These are phyloP conservation scores for Lenzites betulinus DNA, from an alignment of 768 basidiomycete species.

Conservation along the genomic window DNA sequence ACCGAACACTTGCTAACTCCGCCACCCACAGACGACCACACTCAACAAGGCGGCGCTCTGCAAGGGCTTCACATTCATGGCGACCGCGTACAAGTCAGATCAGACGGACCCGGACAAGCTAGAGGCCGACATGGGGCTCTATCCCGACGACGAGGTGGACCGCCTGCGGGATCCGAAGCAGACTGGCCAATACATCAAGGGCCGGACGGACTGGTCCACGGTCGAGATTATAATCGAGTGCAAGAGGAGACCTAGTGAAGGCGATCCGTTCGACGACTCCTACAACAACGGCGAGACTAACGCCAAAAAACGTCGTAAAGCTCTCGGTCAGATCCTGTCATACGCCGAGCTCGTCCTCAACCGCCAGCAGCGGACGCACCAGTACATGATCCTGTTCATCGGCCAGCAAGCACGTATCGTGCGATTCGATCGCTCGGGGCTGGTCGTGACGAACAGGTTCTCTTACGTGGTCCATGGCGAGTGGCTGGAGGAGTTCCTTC, in stretches of 20 bases:
- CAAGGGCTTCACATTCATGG: neutral
- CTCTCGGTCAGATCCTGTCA: neutral
- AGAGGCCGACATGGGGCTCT: neutral
- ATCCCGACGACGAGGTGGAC: neutral
- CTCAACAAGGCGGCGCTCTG: neutral
- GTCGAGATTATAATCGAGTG: neutral
- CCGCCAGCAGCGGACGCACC: slow-evolving; percentile 5
- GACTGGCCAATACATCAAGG: neutral
- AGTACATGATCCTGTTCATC: slow-evolving; percentile 2
- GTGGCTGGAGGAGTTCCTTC: slow-evolving; percentile 5
- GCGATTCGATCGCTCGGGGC: neutral
- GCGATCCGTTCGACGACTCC: neutral
- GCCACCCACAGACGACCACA: neutral
- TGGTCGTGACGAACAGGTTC: neutral
- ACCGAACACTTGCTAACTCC: too few relatives aligned
- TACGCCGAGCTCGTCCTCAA: neutral
- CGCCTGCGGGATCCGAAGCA: too few relatives aligned
- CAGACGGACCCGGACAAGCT: neutral
- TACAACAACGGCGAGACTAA: neutral
- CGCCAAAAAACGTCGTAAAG: too few relatives aligned
- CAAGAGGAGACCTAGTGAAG: neutral
- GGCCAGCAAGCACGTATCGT: neutral
- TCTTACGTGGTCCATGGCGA: neutral
- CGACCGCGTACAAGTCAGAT: neutral
- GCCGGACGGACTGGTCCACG: neutral